Evolutionary conservation across 1,284 basidiomycete species (phyloP), one percentile per base, ranked within the genome.

Genomic region (Sporisorium sorghi): DNA sequence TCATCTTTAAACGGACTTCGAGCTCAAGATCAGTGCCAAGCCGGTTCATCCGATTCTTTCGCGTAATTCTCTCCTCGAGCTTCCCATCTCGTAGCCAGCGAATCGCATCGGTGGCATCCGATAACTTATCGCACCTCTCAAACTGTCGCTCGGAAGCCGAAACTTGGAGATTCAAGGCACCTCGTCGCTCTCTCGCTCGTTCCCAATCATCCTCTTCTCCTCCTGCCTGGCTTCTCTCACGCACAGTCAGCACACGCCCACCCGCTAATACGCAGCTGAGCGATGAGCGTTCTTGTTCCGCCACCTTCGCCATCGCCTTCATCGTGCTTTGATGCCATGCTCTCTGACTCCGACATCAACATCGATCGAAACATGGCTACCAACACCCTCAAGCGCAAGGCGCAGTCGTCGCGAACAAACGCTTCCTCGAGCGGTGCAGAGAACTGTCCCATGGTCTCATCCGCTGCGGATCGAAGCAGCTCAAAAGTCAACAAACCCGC

Each of bases 231-330:
- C 32, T 51, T 39, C 17, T 39, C 10, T 14, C 30, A 43, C 17
- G 15, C 15, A 19, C 43, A 2, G 7, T 30, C 28, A 37, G 9
- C 39, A 24, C 37, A 23, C 35, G 23, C 40, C 10, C n/a, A 24
- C 17, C 5, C 35, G 35, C 35, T 17, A 3, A 40, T 30, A 51
- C 46, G 17, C 42, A 33, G 43, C 56, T 11, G 32, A 70, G 73
- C 59, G 56, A 77, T 77, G 75, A 77, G 75, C 67, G 66, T 77
- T 5, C 75, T 77, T 17, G 70, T 58, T 6, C 70, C 67, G 6
- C 70, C 75, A 12, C 75, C 75, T 21, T 74, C 71, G 3, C 71
- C 75, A 7, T 67, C 75, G 28, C 75, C 66, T 23, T 71, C 72
- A n/a, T 73, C 72, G 58, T 57, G 56, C 59, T 70, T 77, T 55